Conservation (phyloP, 805 yeast genomes). For the Zygosaccharomyces lentus region DNA sequence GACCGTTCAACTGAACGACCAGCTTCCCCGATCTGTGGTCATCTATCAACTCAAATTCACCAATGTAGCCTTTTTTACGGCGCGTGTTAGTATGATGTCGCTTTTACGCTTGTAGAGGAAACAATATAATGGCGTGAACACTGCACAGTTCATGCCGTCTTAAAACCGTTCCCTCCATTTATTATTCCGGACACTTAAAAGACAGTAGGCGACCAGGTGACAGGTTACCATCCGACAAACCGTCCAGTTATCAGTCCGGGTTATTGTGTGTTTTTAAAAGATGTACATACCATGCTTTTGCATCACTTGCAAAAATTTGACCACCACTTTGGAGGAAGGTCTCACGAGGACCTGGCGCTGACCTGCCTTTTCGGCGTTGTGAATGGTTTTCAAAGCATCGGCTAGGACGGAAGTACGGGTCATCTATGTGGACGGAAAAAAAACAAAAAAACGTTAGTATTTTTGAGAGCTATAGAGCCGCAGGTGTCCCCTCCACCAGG, state of each 20-base stretch:
- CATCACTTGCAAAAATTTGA: constrained; percentile 93
- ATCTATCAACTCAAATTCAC: constrained; percentile 96
- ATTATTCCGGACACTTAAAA: constrained; percentile 94
- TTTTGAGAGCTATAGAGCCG: constrained; percentile 1
- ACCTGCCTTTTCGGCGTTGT: constrained; percentile 99
- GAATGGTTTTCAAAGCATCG: constrained; percentile 95
- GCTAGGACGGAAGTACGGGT: constrained; percentile 98
- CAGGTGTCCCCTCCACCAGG: background rate
- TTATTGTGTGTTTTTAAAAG: background rate
- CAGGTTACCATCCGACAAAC: constrained; percentile 56
- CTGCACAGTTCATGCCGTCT: background rate
- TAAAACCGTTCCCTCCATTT: background rate
- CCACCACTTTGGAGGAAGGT: constrained; percentile 96
- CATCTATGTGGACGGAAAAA: constrained; percentile 46
- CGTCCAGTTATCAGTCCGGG: constrained; percentile 99
- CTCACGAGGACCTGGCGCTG: constrained; percentile 97
- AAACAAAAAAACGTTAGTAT: constrained; percentile 8
- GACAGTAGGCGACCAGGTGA: constrained; percentile 84
- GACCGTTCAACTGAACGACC: constrained; percentile 93
- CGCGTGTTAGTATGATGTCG: constrained; percentile 16
- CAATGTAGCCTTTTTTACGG: constrained; percentile 60
- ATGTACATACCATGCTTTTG: constrained; percentile 82
- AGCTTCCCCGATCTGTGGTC: constrained; percentile 99
- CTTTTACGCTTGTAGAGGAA: constrained; percentile 50
- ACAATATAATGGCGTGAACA: background rate